These are phyloP conservation scores for Neopestalotiopsis sp. DNA, from an alignment of 2,329 filamentous ascomycete species.

Conservation along the genomic window DNA sequence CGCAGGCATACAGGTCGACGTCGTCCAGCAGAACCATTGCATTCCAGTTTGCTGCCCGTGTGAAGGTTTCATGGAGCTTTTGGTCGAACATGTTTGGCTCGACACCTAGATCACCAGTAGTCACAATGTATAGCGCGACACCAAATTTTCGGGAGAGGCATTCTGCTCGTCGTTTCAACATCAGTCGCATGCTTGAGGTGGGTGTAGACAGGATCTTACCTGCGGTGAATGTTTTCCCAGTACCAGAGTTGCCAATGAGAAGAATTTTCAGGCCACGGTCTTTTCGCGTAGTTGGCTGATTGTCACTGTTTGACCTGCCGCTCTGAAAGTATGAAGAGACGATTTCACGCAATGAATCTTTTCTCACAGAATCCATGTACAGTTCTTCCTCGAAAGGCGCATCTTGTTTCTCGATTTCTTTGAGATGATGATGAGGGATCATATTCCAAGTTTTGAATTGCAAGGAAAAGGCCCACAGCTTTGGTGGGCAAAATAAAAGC, in stretches of 20 bases:
- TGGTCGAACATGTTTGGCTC: conserved; percentile 22
- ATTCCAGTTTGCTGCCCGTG: conserved; percentile 25
- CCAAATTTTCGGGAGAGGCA: conserved; percentile 23
- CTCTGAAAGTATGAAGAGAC: neutral
- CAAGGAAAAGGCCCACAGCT: conserved; percentile 27
- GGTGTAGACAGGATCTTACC: neutral
- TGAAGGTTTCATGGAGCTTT: conserved; percentile 20
- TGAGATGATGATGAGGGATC: conserved; percentile 20
- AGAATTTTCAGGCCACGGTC: conserved; percentile 22
- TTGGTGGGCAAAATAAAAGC: conserved; percentile 24
- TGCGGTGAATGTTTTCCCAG: conserved; percentile 27
- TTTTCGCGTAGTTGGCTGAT: neutral
- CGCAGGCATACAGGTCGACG: conserved; percentile 20
- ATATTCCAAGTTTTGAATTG: conserved; percentile 25
- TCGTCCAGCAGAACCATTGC: conserved; percentile 27
- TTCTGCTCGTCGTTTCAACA: conserved; percentile 16
- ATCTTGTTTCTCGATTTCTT: conserved; percentile 7
- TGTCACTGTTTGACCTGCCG: conserved; percentile 13
- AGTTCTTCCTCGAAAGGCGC: conserved; percentile 3
- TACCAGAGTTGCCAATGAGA: conserved; percentile 22
- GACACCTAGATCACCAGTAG: conserved; percentile 24
- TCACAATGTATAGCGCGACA: conserved; percentile 24
- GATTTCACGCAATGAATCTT: neutral
- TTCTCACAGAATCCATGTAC: conserved; percentile 1
- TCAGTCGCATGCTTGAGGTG: neutral